A percentile compares a stretch with the other conserved stretches of the same genome.
phyloP scores from a whole-genome alignment of 768 basidiomycete species.

The Tricholoma sp. region DNA sequence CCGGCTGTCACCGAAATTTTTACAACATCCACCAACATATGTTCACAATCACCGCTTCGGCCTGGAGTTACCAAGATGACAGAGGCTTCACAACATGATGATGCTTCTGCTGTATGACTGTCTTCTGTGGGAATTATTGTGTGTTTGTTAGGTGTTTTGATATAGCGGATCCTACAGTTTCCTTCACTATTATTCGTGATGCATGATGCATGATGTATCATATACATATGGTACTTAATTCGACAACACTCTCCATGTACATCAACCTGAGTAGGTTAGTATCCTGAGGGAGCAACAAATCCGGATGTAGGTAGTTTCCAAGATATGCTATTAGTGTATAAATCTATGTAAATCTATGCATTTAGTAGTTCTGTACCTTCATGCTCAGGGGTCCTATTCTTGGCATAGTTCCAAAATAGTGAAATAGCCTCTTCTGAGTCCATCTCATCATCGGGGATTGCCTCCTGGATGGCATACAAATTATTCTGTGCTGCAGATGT shows the following conservation, averaged over 20 bases:
- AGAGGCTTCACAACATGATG: background rate
- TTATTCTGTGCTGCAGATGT: conserved; percentile 15
- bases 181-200: background rate
- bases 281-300: background rate
- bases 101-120: background rate
- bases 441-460: conserved; percentile 11
- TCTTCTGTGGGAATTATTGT: background rate
- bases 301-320: background rate
- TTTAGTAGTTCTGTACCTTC: too few relatives aligned
- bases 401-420: conserved; percentile 7
- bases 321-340: background rate
- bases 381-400: too few relatives aligned
- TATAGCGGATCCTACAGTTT: background rate
- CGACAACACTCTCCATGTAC: background rate
- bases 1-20: conserved; percentile 1
- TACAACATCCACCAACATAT: background rate
- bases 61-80: background rate
- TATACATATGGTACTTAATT: background rate
- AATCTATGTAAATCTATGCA: background rate
- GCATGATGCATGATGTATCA: too few relatives aligned
- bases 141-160: background rate
- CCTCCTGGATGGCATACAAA: conserved; percentile 4
- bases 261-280: background rate
- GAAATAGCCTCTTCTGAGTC: conserved; percentile 19
- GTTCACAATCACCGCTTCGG: conserved; percentile 5